Evolutionary conservation across 2,329 filamentous ascomycete genomes (phyloP).

Genomic region (Daldinia sp.): DNA sequence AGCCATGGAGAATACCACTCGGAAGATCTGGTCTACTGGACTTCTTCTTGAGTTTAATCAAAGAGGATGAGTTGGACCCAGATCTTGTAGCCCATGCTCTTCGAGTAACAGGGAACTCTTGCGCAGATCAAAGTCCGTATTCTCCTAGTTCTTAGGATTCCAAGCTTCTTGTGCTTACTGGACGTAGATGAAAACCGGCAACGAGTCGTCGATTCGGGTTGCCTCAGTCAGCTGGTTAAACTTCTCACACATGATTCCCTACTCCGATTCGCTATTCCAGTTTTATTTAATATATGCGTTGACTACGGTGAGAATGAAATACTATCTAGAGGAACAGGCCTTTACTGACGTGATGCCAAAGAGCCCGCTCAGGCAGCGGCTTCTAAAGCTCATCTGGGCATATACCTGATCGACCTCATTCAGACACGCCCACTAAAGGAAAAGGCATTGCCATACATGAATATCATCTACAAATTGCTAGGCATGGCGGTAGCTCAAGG

Average conservation of each 20-base stretch:
- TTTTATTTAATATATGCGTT: slow-evolving; percentile 72
- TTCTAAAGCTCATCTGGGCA: slow-evolving; percentile 64
- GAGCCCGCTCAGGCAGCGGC: slow-evolving; percentile 69
- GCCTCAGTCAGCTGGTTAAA: slow-evolving; percentile 61
- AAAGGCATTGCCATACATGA: slow-evolving; percentile 59
- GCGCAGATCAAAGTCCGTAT: slow-evolving; percentile 67
- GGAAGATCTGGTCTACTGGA: slow-evolving; percentile 69
- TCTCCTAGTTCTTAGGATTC: not conserved
- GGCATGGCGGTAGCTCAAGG: slow-evolving; percentile 65
- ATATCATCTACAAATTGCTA: slow-evolving; percentile 68
- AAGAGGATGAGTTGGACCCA: slow-evolving; percentile 54
- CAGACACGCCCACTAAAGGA: slow-evolving; percentile 57
- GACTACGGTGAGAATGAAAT: slow-evolving; percentile 66
- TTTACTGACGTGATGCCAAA: slow-evolving; percentile 50
- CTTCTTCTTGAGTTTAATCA: slow-evolving; percentile 65
- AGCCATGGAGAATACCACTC: slow-evolving; percentile 67
- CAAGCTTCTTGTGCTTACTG: slow-evolving; percentile 18
- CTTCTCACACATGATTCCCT: slow-evolving; percentile 62
- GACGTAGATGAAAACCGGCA: slow-evolving; percentile 68
- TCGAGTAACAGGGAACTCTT: slow-evolving; percentile 71
- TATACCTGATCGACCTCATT: slow-evolving; percentile 63
- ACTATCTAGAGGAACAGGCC: not conserved
- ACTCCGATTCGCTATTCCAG: slow-evolving; percentile 66
- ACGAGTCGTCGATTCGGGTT: slow-evolving; percentile 63
- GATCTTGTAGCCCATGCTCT: slow-evolving; percentile 66